These are phyloP conservation scores for Fusarium acutatum DNA, from an alignment of 2,329 filamentous ascomycete species.

Conservation along the genomic window DNA sequence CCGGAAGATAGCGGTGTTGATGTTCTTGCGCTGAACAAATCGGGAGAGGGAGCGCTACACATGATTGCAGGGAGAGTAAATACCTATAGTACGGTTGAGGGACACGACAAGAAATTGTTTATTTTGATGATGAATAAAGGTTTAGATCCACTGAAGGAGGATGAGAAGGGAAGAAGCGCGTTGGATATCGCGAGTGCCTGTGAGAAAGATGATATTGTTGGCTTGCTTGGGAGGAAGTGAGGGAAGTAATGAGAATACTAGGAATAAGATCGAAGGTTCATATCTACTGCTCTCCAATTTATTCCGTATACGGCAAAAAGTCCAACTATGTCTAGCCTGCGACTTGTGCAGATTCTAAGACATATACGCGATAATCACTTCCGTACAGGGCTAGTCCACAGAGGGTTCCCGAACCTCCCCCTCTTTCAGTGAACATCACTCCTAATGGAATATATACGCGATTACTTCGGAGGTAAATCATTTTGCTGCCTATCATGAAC, in stretches of 20 bases:
- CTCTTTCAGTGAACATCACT: not conserved
- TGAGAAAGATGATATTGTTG: constrained; percentile 31
- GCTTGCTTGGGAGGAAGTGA: constrained; percentile 16
- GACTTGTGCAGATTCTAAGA: not conserved
- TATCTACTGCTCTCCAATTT: not conserved
- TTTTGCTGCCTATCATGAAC: not conserved
- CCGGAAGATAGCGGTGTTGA: constrained; percentile 16
- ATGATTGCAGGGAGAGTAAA: not conserved
- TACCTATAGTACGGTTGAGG: accelerated
- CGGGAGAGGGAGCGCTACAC: constrained; percentile 31
- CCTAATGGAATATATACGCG: not conserved
- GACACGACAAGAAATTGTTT: constrained; percentile 30
- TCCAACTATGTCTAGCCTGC: not conserved
- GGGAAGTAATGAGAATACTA: not conserved
- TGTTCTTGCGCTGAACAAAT: constrained; percentile 15
- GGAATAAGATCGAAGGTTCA: not conserved
- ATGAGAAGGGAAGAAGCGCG: constrained; percentile 28
- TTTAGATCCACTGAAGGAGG: constrained; percentile 34
- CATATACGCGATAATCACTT: not conserved
- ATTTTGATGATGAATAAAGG: constrained; percentile 25
- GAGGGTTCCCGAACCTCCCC: not conserved
- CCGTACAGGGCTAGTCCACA: not conserved
- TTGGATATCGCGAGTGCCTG: constrained; percentile 37
- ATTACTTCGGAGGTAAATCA: not conserved
- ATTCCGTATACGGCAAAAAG: not conserved